Conservation (phyloP, 768 basidiomycete genomes). For the Lyophyllum semitale region DNA sequence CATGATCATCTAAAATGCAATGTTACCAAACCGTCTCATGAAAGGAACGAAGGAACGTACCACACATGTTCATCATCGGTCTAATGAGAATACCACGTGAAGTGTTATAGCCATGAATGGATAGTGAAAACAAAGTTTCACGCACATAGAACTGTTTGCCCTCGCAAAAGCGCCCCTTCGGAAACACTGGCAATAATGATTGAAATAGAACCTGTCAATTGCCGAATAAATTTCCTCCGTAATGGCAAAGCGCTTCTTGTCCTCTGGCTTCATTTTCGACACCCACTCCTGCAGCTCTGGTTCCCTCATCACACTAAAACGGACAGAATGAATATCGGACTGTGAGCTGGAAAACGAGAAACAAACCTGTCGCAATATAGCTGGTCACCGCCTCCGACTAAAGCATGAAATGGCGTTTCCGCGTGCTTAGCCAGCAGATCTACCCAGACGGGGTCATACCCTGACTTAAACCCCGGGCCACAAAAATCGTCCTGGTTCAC, state of each 20-base stretch:
- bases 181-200: constrained; percentile 87
- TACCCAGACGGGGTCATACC: constrained; percentile 91
- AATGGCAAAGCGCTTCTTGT: constrained; percentile 59
- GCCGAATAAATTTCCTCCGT: constrained; percentile 72
- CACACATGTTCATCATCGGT: constrained; percentile 88
- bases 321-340: not conserved
- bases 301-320: constrained; percentile 72
- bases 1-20: constrained; percentile 71
- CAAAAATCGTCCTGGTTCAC: constrained; percentile 88
- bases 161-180: constrained; percentile 87
- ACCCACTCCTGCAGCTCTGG: constrained; percentile 91
- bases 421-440: constrained; percentile 87
- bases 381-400: constrained; percentile 94
- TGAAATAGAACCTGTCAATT: constrained; percentile 88
- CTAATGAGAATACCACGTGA: constrained; percentile 38
- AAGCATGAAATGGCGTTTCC: constrained; percentile 80
- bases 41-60: constrained; percentile 37
- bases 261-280: constrained; percentile 51
- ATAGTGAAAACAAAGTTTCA: constrained; percentile 15
- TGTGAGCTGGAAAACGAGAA: not conserved
- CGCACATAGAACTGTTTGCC: constrained; percentile 89
- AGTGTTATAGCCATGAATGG: not conserved
- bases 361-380: constrained; percentile 81
- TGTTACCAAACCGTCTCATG: not conserved
- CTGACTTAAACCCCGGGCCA: constrained; percentile 75